Evolutionary conservation across 2,329 filamentous ascomycete genomes (phyloP).

Genomic region (Zelopaecilomyces penicillatus): DNA sequence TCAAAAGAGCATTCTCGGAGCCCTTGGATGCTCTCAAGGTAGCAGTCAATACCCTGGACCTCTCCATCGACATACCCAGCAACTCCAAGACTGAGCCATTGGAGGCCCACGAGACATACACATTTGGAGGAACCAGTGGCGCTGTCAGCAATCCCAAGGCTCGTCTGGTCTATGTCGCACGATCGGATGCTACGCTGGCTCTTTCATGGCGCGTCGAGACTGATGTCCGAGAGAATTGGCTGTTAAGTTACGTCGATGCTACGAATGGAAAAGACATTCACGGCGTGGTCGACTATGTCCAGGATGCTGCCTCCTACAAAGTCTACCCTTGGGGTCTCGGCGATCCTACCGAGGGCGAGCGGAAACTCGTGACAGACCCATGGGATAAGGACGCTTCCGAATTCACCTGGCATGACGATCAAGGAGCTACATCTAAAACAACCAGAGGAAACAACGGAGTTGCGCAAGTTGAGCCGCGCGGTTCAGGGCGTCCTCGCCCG

Average conservation of each 20-base stretch:
- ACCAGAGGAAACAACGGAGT: constrained; percentile 47
- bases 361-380: constrained; percentile 33
- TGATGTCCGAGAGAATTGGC: constrained; percentile 41
- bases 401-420: constrained; percentile 40
- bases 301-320: constrained; percentile 37
- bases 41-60: neutral
- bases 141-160: constrained; percentile 40
- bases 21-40: neutral
- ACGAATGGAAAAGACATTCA: constrained; percentile 30
- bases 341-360: constrained; percentile 38
- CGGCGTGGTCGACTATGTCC: constrained; percentile 44
- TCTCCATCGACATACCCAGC: neutral
- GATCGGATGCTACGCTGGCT: constrained; percentile 29
- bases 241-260: constrained; percentile 45
- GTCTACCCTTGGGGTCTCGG: constrained; percentile 45
- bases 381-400: constrained; percentile 33
- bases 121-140: constrained; percentile 37
- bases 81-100: neutral
- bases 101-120: constrained; percentile 2
- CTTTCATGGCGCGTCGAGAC: constrained; percentile 46
- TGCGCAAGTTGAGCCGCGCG: constrained; percentile 40
- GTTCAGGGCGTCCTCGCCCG: constrained; percentile 6
- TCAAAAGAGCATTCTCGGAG: neutral
- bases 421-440: constrained; percentile 34
- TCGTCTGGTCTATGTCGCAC: constrained; percentile 41